Base-by-base conservation (phyloP, 306 rosid species). In the Quercus rubra region DNA sequence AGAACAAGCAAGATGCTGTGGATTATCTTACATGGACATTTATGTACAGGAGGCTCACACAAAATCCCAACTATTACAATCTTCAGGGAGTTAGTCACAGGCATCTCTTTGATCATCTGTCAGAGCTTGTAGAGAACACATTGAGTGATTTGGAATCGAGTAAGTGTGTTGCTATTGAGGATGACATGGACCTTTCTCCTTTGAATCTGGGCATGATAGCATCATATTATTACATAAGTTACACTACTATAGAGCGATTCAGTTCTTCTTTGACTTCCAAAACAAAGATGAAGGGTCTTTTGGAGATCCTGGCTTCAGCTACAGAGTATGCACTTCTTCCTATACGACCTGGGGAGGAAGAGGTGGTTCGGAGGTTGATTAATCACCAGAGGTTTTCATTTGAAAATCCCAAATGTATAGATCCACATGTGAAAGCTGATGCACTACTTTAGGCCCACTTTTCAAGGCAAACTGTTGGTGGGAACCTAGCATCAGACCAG, bases 1-100 rank as follows among this genome's bases (percentile, higher is more conserved):
- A 86, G 85, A 92, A 92, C 88, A 91, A 94, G 91, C 97, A 94
- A 85, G 97, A 88, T 64, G 97, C 97, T 57, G 97, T 94, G n/a
- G 97, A 94, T 84, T 94, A 94, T 81, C 93, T 92, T 43, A 94
- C 99, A 7, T 94, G 99, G 99, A 94, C 99, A 51, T 92, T 92
- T 58, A 90, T 91, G 92, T 94, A 94, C 84, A 85, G 97, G 86
- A 88, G 97, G 91, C 97, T 94, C 57, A 78, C 97, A 5, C 97
- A 94, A 83, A 94, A 92, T 83, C 99, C 97, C 70, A 94, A 92
- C 87, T 94, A 94, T 58, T 94, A 94, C 85, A 94, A 94, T 86
- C 89, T 94, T 76, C 97, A 92, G 86, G 99, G 99, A 74, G 97
- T 92, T 85, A 92, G 95, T 81, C 97, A 90, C 77, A 86, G 93